phyloP scores from a whole-genome alignment of 768 basidiomycete genomes.

The Rhodosporidiobolus odoratus region DNA sequence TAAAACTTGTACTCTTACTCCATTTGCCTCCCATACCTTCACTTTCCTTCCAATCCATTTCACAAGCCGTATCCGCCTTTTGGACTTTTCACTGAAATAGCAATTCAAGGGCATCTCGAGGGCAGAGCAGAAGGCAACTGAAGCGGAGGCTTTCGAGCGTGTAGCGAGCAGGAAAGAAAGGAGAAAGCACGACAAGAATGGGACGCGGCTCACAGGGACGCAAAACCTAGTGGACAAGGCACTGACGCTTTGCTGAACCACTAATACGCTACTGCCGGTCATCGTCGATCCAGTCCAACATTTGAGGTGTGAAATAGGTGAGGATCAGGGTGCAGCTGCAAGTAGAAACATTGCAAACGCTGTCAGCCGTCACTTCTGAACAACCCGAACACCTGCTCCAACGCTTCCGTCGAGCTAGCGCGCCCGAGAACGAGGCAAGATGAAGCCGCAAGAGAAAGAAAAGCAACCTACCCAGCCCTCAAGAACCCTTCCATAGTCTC shows the following conservation, averaged over 20 bases:
- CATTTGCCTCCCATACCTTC: slow-evolving; percentile 5
- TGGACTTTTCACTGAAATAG: slow-evolving; percentile 36
- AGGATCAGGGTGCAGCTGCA: slow-evolving; percentile 79
- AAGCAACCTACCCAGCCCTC: slow-evolving; percentile 64
- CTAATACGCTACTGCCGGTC: not conserved
- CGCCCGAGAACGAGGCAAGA: too few relatives aligned
- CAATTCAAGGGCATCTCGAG: slow-evolving; percentile 35
- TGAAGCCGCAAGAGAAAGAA: not conserved
- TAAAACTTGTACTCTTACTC: slow-evolving; percentile 23
- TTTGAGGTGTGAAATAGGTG: slow-evolving; percentile 93
- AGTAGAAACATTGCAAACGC: not conserved
- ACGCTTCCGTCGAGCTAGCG: too few relatives aligned
- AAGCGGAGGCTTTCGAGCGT: not conserved
- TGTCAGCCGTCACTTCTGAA: too few relatives aligned
- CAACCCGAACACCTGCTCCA: too few relatives aligned
- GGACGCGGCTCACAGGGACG: not conserved
- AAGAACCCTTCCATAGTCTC: slow-evolving; percentile 88
- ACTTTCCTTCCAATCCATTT: slow-evolving; percentile 41
- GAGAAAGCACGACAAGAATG: not conserved
- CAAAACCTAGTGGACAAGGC: not conserved
- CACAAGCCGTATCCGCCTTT: slow-evolving; percentile 41
- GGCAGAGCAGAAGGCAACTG: slow-evolving; percentile 2
- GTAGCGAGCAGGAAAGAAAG: not conserved
- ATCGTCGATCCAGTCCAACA: slow-evolving; percentile 59
- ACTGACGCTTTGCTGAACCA: not conserved